These are phyloP conservation scores for Simmondsia chinensis DNA, from an alignment of 148 eudicot species.

Conservation along the genomic window DNA sequence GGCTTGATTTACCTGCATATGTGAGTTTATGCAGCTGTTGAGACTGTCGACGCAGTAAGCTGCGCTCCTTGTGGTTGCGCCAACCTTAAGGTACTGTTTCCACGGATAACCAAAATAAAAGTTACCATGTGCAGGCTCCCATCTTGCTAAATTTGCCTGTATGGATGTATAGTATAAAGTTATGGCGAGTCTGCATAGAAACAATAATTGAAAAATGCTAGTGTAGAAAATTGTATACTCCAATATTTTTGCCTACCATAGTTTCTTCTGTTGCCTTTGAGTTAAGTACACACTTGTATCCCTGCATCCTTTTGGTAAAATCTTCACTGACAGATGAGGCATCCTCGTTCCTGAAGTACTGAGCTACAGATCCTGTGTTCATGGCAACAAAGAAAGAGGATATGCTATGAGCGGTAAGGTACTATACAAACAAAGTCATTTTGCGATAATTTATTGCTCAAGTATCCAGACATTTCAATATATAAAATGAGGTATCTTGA, in stretches of 20 bases:
- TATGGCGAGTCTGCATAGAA: not conserved
- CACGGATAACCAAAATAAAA: slow-evolving; percentile 77
- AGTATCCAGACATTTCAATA: too few species aligned
- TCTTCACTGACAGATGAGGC: slow-evolving; percentile 13
- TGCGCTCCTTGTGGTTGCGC: slow-evolving; percentile 53
- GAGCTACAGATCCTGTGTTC: slow-evolving; percentile 46
- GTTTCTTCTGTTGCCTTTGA: slow-evolving; percentile 73
- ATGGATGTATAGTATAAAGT: not conserved
- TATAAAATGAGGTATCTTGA: too few species aligned
- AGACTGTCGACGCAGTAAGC: slow-evolving; percentile 66
- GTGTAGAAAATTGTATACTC: not conserved
- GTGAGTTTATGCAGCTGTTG: slow-evolving; percentile 43
- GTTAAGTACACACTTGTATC: slow-evolving; percentile 68
- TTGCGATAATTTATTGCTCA: too few species aligned
- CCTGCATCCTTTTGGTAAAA: slow-evolving; percentile 28
- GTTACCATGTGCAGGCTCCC: slow-evolving; percentile 85
- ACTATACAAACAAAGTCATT: too few species aligned
- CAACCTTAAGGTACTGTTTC: slow-evolving; percentile 65
- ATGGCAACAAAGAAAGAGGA: not conserved
- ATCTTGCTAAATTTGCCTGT: slow-evolving; percentile 76
- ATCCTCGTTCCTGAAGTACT: slow-evolving; percentile 42
- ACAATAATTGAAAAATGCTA: not conserved
- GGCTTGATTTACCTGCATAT: slow-evolving; percentile 31
- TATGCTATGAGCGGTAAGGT: too few species aligned
- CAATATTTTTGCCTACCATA: slow-evolving; percentile 39